A percentile compares a stretch with the other conserved stretches of the same genome.
Conservation (phyloP, 2,329 filamentous ascomycete species). For the Xylariaceae sp. region DNA sequence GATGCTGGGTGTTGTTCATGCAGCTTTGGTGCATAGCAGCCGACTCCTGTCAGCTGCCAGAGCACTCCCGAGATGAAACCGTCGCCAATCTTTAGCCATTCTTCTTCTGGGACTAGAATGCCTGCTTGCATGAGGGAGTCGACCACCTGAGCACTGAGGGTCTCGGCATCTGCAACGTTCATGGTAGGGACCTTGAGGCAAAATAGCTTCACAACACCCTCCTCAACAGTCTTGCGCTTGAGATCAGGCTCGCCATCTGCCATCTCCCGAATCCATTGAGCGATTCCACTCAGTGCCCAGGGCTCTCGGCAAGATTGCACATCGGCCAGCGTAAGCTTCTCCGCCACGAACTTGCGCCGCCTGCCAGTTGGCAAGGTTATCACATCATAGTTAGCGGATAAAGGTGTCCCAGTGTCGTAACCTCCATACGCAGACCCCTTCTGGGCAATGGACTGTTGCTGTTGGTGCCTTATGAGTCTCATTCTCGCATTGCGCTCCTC, state of each 20-base stretch:
- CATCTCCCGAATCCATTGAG: constrained; percentile 81
- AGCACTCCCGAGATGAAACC: constrained; percentile 82
- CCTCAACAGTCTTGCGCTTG: constrained; percentile 75
- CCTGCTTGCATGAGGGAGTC: constrained; percentile 72
- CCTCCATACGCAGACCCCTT: constrained; percentile 50
- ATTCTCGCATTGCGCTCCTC: constrained; percentile 53
- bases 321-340: constrained; percentile 74
- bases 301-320: constrained; percentile 82
- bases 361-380: constrained; percentile 76
- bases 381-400: constrained; percentile 66
- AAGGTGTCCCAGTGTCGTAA: constrained; percentile 50
- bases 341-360: constrained; percentile 77
- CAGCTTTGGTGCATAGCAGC: constrained; percentile 82
- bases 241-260: constrained; percentile 88
- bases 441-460: constrained; percentile 48
- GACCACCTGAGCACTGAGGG: constrained; percentile 71
- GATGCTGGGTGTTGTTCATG: constrained; percentile 53
- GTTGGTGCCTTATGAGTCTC: constrained; percentile 44
- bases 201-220: constrained; percentile 83
- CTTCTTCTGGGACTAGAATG: constrained; percentile 80
- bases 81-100: constrained; percentile 91
- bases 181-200: constrained; percentile 95
- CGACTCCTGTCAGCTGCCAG: constrained; percentile 84
- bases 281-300: constrained; percentile 87
- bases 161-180: constrained; percentile 96